phyloP scores from a whole-genome alignment of 495 filamentous ascomycete genomes.

The Aspergillus leporis region DNA sequence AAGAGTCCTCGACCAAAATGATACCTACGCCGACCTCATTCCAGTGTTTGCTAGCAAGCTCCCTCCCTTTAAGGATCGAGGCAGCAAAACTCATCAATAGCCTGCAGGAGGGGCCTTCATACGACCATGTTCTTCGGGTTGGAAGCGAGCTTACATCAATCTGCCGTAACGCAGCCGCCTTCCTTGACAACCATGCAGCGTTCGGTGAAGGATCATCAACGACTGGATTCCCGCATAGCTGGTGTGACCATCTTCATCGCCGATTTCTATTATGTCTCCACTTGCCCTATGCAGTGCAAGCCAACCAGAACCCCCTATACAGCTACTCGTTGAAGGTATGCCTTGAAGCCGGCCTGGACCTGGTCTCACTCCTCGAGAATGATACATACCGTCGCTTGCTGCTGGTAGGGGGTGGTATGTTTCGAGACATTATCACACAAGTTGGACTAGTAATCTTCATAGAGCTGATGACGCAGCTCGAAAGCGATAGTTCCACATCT shows the following conservation, averaged over 20 bases:
- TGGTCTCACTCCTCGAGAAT: constrained; percentile 44
- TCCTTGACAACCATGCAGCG: too few species aligned
- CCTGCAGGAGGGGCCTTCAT: constrained; percentile 45
- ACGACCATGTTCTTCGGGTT: constrained; percentile 43
- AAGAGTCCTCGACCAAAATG: not conserved
- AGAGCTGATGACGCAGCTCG: constrained; percentile 38
- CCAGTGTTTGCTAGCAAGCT: constrained; percentile 45
- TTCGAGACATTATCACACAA: constrained; percentile 44
- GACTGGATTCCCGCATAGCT: constrained; percentile 26
- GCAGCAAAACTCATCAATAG: constrained; percentile 44
- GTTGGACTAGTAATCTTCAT: constrained; percentile 33
- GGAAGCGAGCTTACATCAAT: constrained; percentile 36
- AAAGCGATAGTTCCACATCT: constrained; percentile 18
- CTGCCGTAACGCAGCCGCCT: constrained; percentile 29
- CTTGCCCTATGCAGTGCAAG: constrained; percentile 43
- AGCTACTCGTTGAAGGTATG: constrained; percentile 48
- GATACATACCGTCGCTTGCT: constrained; percentile 41
- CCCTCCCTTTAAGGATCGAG: constrained; percentile 41
- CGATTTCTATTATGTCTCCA: constrained; percentile 53
- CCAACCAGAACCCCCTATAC: constrained; percentile 45
- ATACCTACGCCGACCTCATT: constrained; percentile 24
- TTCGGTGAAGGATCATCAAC: too few species aligned
- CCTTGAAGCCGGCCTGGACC: constrained; percentile 42
- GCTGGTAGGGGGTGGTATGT: constrained; percentile 47
- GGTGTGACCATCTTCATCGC: constrained; percentile 38